These are phyloP conservation scores for Fusarium brachygibbosum DNA, from an alignment of 2,329 filamentous ascomycete species.

Conservation along the genomic window DNA sequence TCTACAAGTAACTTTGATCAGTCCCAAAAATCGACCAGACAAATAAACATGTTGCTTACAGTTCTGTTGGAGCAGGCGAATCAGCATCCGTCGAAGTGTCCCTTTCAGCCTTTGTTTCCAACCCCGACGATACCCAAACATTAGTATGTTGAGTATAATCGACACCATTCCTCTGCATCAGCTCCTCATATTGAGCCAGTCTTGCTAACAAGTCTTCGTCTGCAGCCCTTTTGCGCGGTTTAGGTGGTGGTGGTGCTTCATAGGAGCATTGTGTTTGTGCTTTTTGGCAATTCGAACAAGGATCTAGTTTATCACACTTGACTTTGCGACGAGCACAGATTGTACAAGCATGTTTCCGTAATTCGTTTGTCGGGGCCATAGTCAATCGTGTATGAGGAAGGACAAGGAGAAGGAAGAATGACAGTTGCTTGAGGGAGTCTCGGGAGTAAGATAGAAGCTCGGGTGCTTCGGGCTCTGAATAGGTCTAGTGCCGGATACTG, in stretches of 20 bases:
- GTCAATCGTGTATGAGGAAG: neutral
- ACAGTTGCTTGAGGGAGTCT: neutral
- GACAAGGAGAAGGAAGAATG: too few relatives aligned
- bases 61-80: neutral
- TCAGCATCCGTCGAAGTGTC: neutral
- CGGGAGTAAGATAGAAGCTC: neutral
- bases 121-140: constrained; percentile 45
- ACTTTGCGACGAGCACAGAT: constrained; percentile 44
- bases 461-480: neutral
- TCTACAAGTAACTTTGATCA: neutral
- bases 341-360: constrained; percentile 39
- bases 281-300: constrained; percentile 61
- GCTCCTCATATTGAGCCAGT: constrained; percentile 46
- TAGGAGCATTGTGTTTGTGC: constrained; percentile 49
- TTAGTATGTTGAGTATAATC: constrained; percentile 40
- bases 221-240: constrained; percentile 47
- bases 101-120: constrained; percentile 12
- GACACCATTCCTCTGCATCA: constrained; percentile 49
- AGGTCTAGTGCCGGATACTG: constrained; percentile 1
- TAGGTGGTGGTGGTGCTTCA: constrained; percentile 31
- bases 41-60: neutral
- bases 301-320: constrained; percentile 56
- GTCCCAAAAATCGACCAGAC: fast-evolving
- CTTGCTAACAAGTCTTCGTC: constrained; percentile 48
- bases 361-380: neutral